A percentile compares a stretch with the other conserved stretches of the same genome.
phyloP scores from a whole-genome alignment of 2,329 filamentous ascomycete genomes.

The Exutisphaerella laricina region DNA sequence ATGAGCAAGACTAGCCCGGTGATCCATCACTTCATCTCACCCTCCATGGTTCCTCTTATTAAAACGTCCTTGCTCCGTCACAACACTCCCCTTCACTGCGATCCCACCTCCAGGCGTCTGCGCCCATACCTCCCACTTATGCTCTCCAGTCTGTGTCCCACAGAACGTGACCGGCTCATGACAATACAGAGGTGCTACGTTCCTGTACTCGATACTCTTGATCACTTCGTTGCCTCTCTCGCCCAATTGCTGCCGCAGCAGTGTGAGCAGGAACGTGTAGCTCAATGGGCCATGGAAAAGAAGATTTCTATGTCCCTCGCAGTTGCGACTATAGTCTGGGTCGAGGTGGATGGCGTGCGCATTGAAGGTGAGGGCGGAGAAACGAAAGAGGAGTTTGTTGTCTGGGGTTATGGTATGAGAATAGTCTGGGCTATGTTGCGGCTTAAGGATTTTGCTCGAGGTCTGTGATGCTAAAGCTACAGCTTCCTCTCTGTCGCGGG shows the following conservation, averaged over 20 bases:
- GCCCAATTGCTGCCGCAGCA: slow-evolving; percentile 53
- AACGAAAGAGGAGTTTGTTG: slow-evolving; percentile 73
- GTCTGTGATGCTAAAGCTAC: slow-evolving; percentile 28
- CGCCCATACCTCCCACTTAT: slow-evolving; percentile 39
- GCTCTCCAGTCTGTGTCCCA: slow-evolving; percentile 46
- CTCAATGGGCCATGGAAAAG: slow-evolving; percentile 85
- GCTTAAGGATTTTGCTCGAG: slow-evolving; percentile 38
- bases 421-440: slow-evolving; percentile 49
- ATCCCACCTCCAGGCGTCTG: slow-evolving; percentile 39
- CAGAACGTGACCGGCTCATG: slow-evolving; percentile 66
- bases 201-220: slow-evolving; percentile 65
- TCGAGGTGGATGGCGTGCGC: slow-evolving; percentile 88
- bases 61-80: slow-evolving; percentile 23
- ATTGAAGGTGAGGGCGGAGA: slow-evolving; percentile 87
- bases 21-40: no score
- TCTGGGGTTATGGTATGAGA: slow-evolving; percentile 60
- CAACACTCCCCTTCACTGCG: slow-evolving; percentile 42
- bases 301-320: slow-evolving; percentile 69
- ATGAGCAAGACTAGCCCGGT: no score
- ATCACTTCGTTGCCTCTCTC: slow-evolving; percentile 40
- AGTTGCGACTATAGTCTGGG: slow-evolving; percentile 58
- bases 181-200: slow-evolving; percentile 74
- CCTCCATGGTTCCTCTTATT: slow-evolving; percentile 14
- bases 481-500: slow-evolving; percentile 39
- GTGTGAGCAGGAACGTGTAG: slow-evolving; percentile 68